Base-by-base conservation (phyloP, 2,329 filamentous ascomycete species). In the Penicillium sp. region DNA sequence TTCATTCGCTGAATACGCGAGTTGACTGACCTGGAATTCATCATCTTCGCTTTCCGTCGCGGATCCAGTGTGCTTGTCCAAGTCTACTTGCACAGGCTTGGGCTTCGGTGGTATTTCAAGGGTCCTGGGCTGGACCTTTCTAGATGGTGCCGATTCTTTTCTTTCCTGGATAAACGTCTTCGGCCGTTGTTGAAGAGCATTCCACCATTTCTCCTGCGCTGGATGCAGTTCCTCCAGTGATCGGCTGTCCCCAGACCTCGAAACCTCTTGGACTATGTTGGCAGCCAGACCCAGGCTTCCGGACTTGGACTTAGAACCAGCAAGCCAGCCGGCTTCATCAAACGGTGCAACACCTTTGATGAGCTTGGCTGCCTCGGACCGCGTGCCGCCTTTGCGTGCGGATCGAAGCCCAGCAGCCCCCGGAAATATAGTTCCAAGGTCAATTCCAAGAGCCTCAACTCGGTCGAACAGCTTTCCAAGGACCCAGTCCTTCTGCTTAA, bases 391-490 rank as follows among this genome's bases (percentile, higher is more conserved):
- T 44, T 68, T 72, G 32, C 67, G 65, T 25, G 64, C 62, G 15
- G 59, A 49, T 35, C 70, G 74, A 35, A 69, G 46, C 12, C 70
- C 69, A 17, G 69, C 64, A 13, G 70, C 67, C 14, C 70, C 69
- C 4, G 77, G 78, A 50, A 82, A 81, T 2, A 79, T 68, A 8
- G 69, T 67, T 11, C 69, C 70, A 4, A 80, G 55, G 48, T 79
- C 76, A 31, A 76, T 62, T 4, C 74, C 72, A 27, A 73, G 68
- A 1, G 66, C 63, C 47, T 79, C 76, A 32, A 79, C 67, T 43
- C 75, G 74, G 50, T 81, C 77, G 16, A 78, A 66, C 14, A 82
- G 59, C 38, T 74, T 77, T 6, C 64, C 64, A 34, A 82, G 73
- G 12, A 75, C 68, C 54, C 70, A 75, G 51, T 82, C 78, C 52